Percentiles rank a stretch among this genome's conserved stretches.
Conservation (phyloP, 2,329 filamentous ascomycete species). For the Capronia coronata region DNA sequence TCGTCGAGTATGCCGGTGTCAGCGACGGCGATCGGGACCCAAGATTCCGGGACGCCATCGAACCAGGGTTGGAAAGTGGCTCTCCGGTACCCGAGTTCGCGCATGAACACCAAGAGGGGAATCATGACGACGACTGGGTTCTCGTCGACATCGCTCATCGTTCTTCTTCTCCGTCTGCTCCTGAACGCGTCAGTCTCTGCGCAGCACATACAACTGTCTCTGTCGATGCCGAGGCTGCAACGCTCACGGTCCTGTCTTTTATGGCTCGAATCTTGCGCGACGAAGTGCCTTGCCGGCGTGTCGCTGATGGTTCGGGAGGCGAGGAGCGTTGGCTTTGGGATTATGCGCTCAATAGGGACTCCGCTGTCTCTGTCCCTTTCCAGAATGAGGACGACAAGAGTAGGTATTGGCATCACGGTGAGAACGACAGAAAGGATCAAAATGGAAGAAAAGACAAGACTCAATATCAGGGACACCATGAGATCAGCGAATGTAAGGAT, state of each 20-base stretch:
- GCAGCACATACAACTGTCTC: conserved; percentile 22
- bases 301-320: conserved; percentile 6
- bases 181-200: conserved; percentile 16
- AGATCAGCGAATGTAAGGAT: neutral
- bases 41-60: too few relatives aligned
- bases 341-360: conserved; percentile 1
- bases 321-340: conserved; percentile 25
- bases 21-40: too few relatives aligned
- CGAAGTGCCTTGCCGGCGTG: conserved; percentile 10
- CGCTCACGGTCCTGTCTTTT: conserved; percentile 18
- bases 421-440: too few relatives aligned
- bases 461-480: too few relatives aligned
- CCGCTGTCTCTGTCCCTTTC: too few relatives aligned
- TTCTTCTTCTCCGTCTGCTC: too few relatives aligned
- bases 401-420: too few relatives aligned
- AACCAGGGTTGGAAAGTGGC: too few relatives aligned
- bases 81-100: too few relatives aligned
- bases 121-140: neutral
- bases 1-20: too few relatives aligned
- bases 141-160: neutral
- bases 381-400: too few relatives aligned
- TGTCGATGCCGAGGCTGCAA: conserved; percentile 20
- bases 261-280: conserved; percentile 16
- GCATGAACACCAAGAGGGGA: neutral
- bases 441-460: too few relatives aligned